Base-by-base conservation (phyloP, 305 asterid species). In the Fraxinus floribunda region DNA sequence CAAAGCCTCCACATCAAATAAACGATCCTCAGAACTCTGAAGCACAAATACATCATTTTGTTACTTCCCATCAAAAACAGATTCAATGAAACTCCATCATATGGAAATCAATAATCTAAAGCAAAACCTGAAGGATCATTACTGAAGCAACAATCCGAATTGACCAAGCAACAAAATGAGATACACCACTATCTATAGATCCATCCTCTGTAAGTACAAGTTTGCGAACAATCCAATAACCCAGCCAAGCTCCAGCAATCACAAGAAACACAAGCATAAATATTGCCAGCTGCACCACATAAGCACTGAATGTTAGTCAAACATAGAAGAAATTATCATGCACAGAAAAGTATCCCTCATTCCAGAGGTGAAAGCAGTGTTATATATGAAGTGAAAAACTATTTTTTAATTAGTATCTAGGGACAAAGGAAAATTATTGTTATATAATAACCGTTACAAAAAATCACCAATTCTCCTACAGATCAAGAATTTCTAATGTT, bases 181-280 rank as follows among this genome's bases (percentile, higher is more conserved):
- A 86, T 71, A 93, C 98, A 79, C 94, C 92, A 2, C 4, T 64
- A 81, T 96, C 97, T 88, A 96, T 84, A 72, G 90, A 85, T 85
- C 99, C 99, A 82, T 94, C 97, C 77, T 91, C 93, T 8, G 88
- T 84, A 84, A 93, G 97, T 68, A 96, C 94, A 86, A 94, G 88
- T 89, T 93, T 96, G 85, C 91, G 98, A 72, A 96, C 98, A 81
- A 85, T 94, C 98, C 97, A 93, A 86, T 89, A 96, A 52, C 99
- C 99, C 87, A 94, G 85, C 95, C 97, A 94, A 77, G 99, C 95
- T 88, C 98, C 99, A 77, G 85, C 78, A 83, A 96, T 91, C 76
- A 82, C 89, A 81, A 93, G 89, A 86, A 94, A 92, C 80, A 91
- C 87, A 82, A 88, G 85, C 88, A 93, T 85, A 85, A 94, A 88